Base-by-base conservation (phyloP, 2,329 filamentous ascomycete genomes). In the Alternaria triticina region DNA sequence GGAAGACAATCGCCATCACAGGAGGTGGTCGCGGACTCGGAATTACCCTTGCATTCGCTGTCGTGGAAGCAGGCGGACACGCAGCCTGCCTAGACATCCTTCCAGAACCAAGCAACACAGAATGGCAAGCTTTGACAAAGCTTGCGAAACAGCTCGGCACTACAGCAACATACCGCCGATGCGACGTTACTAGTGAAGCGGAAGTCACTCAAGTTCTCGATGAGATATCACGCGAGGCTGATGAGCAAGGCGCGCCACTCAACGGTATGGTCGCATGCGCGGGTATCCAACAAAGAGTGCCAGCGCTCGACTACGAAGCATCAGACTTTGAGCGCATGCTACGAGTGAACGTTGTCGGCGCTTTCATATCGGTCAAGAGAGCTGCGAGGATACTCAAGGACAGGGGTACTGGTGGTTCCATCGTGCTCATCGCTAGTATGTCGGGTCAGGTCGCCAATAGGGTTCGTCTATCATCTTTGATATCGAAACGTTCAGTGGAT, bases 331-430 rank as follows among this genome's bases (percentile, higher is more conserved):
- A 76, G 50, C 77, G 75, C 61, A 78, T 80, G 64, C 55, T 80
- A 55, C 72, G 77, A 56, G 74, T 80, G 12, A 80, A 80, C 9
- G 78, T 81, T 2, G 75, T 75, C 13, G 78, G 78, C n/a, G 77
- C 76, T 0, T 80, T 80, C 36, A 73, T 80, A 44, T 71, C 75
- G 5, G 77, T 77, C 3, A 78, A 79, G 66, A 69, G 72, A 25
- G 74, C 71, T 13, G 77, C 77, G 1, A 69, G 69, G 10, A 73
- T 77, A 77, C 89, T 92, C 86, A 82, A 89, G 22, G 84, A 85
- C 54, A 83, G 87, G 27, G 78, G 81, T 8, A 76, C 81, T 25
- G 81, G 83, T 6, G 89, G 89, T 0, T 90, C 87, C 74, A 86
- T 92, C 63, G 87, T 88, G 13, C 79, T 92, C 73, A 89, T 92